Percentiles rank a stretch among this genome's conserved stretches.
Evolutionary conservation across 225 moss, liverwort and hornwort genomes (phyloP).

Genomic region (Marchantia polymorpha): DNA sequence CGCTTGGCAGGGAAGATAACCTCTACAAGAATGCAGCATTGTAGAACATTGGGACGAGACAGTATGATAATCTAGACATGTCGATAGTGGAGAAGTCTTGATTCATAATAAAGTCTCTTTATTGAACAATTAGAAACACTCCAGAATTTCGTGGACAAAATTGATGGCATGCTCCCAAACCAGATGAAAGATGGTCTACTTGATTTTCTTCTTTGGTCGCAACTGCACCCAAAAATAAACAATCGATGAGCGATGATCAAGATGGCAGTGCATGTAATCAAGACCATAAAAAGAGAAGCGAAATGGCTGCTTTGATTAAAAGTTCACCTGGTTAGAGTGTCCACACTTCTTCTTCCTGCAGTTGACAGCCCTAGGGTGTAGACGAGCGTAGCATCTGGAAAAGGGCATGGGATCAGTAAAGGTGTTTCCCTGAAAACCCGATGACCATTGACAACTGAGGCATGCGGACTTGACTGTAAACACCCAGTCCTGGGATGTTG

Average conservation of each 20-base stretch:
- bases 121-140: background rate
- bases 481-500: too few species aligned
- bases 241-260: too few species aligned
- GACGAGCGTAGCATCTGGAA: conserved; percentile 64
- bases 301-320: too few species aligned
- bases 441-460: too few species aligned
- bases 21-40: too few species aligned
- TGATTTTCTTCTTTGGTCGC: conserved; percentile 72
- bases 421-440: background rate
- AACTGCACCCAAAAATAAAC: conserved; percentile 24
- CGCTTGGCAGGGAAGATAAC: too few species aligned
- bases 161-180: background rate
- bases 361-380: conserved; percentile 72
- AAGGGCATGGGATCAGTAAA: background rate
- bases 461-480: too few species aligned
- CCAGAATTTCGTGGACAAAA: background rate
- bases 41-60: too few species aligned
- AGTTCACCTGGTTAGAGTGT: conserved; percentile 58
- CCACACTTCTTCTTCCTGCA: conserved; percentile 87
- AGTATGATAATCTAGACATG: too few species aligned
- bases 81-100: background rate
- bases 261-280: too few species aligned
- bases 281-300: too few species aligned
- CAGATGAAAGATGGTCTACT: conserved; percentile 41
- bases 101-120: background rate